phyloP scores from a whole-genome alignment of 441 rosid genomes.

The Capsella rubella region DNA sequence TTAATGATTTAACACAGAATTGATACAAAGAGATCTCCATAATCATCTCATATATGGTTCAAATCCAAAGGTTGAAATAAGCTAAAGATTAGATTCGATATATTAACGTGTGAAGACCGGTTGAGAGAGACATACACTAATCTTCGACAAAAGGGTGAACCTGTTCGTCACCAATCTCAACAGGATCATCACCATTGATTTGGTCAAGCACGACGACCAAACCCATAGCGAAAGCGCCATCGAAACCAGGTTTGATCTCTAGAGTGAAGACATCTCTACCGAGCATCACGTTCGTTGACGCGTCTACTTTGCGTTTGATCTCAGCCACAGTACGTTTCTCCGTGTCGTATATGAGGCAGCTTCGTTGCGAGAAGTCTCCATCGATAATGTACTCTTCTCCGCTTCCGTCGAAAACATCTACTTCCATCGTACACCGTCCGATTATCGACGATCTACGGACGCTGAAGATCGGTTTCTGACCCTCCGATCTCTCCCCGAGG shows the following conservation, averaged over 20 bases:
- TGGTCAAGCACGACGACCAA: conserved; percentile 84
- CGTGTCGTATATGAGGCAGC: conserved; percentile 56
- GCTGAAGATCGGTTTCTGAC: conserved; percentile 84
- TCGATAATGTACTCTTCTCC: conserved; percentile 83
- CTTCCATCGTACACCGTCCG: conserved; percentile 79
- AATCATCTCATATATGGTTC: conserved; percentile 1
- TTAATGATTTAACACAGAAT: conserved; percentile 19
- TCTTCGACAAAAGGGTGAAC: conserved; percentile 49
- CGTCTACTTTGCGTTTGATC: conserved; percentile 90
- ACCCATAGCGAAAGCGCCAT: conserved; percentile 90
- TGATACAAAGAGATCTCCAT: conserved; percentile 27
- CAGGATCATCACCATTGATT: conserved; percentile 62
- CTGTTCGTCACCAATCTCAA: conserved; percentile 43
- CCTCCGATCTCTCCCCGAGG: conserved; percentile 72
- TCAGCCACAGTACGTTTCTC: conserved; percentile 68
- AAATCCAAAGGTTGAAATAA: conserved; percentile 19
- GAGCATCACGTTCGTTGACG: conserved; percentile 77
- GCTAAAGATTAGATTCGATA: conserved; percentile 32
- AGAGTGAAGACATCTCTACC: conserved; percentile 87
- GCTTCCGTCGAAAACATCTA: conserved; percentile 65
- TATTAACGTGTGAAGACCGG: conserved; percentile 26
- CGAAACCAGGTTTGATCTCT: conserved; percentile 74
- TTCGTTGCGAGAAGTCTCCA: conserved; percentile 68
- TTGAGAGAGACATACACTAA: conserved; percentile 17
- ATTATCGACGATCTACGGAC: conserved; percentile 85